Evolutionary conservation across 1,284 basidiomycete genomes (phyloP), one percentile per base, ranked within the genome.

Genomic region (Jaminaea rosea): DNA sequence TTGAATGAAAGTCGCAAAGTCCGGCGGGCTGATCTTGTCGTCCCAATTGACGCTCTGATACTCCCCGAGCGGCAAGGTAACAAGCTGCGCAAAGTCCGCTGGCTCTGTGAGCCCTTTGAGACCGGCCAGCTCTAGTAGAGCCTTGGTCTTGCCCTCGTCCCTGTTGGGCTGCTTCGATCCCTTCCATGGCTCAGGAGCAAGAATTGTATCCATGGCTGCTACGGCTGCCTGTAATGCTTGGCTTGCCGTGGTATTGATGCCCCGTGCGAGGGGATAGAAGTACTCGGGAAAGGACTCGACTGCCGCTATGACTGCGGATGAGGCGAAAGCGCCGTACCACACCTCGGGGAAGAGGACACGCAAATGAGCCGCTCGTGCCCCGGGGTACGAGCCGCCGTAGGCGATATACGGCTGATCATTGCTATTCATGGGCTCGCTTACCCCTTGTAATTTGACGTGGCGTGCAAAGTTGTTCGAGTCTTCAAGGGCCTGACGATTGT

Each of bases 351-450:
- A 89, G 9, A 90, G 78, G 27, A 88, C 50, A 46, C 82, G 83
- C 85, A 96, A 90, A 67, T 96, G 89, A 0, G 93, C 93, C 0
- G 90, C 85, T 15, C 92, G 83, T 4, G 89, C 92, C 46, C 93
- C 93, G 5, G 92, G 90, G 68, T 97, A 92, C 0, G 63, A 67
- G n/a, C 67, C 62, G 26, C 93, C 92, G 65, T 94, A 94, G 75
- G 93, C 93, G 59, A 97, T 88, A 86, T 91, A 93, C 1, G 88
- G 87, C 0, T 85, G 84, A 44, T 36, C 9, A 27, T 55, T 45
- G 26, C 36, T 49, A 28, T 61, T 53, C 37, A 60, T 60, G 57
- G 85, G 80, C 53, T 85, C 81, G 3, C 83, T 77, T 24, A 92
- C 81, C 0, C 84, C 84, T 1, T 75, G 75, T 51, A 92, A 85